These are phyloP conservation scores for Globisporangium cystogenes DNA, from an alignment of 352 stramenopile species.

Conservation along the genomic window DNA sequence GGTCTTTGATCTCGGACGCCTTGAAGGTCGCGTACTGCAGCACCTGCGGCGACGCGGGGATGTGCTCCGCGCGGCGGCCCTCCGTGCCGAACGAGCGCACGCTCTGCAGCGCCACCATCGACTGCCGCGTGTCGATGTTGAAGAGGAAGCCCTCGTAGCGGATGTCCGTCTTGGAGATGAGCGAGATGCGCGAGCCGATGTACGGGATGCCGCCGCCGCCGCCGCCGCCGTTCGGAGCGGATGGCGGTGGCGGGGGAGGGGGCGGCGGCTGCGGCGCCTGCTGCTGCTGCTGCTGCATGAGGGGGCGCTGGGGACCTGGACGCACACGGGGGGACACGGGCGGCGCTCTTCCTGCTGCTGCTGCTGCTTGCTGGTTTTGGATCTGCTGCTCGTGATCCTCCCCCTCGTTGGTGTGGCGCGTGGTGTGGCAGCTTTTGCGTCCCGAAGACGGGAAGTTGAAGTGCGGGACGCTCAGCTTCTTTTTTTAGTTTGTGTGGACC, in stretches of 20 bases:
- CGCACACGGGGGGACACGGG: background rate
- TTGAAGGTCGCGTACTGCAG: constrained; percentile 82
- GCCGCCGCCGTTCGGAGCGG: background rate
- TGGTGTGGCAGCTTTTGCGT: background rate
- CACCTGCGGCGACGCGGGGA: constrained; percentile 67
- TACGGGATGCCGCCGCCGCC: constrained; percentile 67
- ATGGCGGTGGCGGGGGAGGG: background rate
- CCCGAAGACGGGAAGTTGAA: background rate
- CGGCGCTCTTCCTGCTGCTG: background rate
- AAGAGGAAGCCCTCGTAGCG: constrained; percentile 84
- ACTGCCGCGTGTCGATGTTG: constrained; percentile 83
- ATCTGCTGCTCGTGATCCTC: background rate
- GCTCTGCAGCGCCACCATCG: constrained; percentile 73
- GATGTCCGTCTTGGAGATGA: constrained; percentile 88
- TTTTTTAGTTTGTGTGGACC: background rate
- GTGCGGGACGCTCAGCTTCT: background rate
- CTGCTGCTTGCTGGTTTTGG: background rate
- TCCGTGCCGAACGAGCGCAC: constrained; percentile 84
- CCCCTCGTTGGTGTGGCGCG: background rate
- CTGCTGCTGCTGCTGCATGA: constrained; percentile 3
- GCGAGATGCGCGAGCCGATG: constrained; percentile 73
- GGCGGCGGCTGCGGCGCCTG: constrained; percentile 11
- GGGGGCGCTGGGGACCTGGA: background rate
- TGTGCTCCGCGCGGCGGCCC: constrained; percentile 61
- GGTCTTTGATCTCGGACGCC: constrained; percentile 79